Base-by-base conservation (phyloP, 306 rosid species). In the Rosa rugosa region DNA sequence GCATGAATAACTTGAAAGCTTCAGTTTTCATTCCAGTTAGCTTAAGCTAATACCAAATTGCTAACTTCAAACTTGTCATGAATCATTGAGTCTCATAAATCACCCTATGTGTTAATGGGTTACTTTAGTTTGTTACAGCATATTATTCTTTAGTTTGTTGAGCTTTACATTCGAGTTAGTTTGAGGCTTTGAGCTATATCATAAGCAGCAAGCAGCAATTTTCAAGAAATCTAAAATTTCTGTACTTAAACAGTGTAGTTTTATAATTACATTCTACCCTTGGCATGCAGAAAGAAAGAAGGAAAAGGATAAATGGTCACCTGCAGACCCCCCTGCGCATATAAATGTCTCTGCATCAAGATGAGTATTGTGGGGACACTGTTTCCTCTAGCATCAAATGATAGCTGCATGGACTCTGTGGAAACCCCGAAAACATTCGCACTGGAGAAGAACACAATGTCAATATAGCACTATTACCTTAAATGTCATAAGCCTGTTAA, bases 321-420 rank as follows among this genome's bases (percentile, higher is more conserved):
- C 97, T 96, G 93, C 76, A 93, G 84, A 67, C 99, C 98, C 59
- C 98, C 98, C 83, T 77, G 94, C 36, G 92, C 88, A 75, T 96
- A 93, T 75, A 96, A 81, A 68, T 88, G 94, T 74, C 94, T 91
- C 79, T 96, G 99, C 99, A 96, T 91, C 87, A 90, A 71, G 70
- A 96, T 82, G 75, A 96, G 91, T 79, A 96, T 96, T 41, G 93
- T 91, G 40, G 99, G 99, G 72, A 93, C 97, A 46, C 98, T 91
- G 85, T 96, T 96, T 75, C 99, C 99, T 89, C 98, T 91, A 54
- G 96, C 89, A 86, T 96, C 99, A 76, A 96, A 93, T 17, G 98
- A 93, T 80, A 96, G 99, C 88, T 96, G 99, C 99, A 96, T 96
- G 12, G 99, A 96, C 80, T 96, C 98, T 5, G 99, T 96, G 50